Evolutionary conservation across 805 yeast species (phyloP), one percentile per base, ranked within the genome.

Genomic region (Yarrowia alimentaria): DNA sequence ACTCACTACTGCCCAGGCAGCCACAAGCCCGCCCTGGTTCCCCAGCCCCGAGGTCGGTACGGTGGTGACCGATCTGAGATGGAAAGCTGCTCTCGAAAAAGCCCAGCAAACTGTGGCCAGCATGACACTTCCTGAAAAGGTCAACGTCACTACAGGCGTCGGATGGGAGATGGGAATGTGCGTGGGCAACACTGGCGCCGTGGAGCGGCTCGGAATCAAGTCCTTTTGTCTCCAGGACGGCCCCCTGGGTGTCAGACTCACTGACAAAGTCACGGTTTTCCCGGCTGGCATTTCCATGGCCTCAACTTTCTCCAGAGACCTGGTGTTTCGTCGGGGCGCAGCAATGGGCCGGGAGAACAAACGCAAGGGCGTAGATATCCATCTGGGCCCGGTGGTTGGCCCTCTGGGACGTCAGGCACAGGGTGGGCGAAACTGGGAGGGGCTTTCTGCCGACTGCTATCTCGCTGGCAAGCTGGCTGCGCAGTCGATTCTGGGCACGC

Each of bases 351-450:
- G 68, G 55, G 84, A 80, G 60, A 74, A 72, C 53, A 71, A 69
- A 54, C 64, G 59, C 4, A 79, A 79, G 58, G 83, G 83, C 19
- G 78, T 76, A 9, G 75, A 79, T 59, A 68, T 78, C 21, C 68
- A 75, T 11, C 65, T 79, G 22, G 84, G 81, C 0, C 85, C 85
- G 1, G 68, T 70, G 2, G 67, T 77, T 28, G 83, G 83, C 0
- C 85, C 85, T 7, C 68, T 80, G 35, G 85, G 85, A 0, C 67
- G 71, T 24, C 76, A 78, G 58, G 84, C 83, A 3, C 75, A 74
- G 29, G 85, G 81, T 16, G 85, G 85, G 5, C 68, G 84, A 57
- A 77, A 75, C 62, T 78, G 83, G 82, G 84, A 80, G 63, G 73
- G 79, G 28, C 78, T 78, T 61, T 80, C 81, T 6, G 65, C 79